These are phyloP conservation scores for Skeletonema costatum DNA, from an alignment of 108 stramenopile genomes.

Conservation along the genomic window DNA sequence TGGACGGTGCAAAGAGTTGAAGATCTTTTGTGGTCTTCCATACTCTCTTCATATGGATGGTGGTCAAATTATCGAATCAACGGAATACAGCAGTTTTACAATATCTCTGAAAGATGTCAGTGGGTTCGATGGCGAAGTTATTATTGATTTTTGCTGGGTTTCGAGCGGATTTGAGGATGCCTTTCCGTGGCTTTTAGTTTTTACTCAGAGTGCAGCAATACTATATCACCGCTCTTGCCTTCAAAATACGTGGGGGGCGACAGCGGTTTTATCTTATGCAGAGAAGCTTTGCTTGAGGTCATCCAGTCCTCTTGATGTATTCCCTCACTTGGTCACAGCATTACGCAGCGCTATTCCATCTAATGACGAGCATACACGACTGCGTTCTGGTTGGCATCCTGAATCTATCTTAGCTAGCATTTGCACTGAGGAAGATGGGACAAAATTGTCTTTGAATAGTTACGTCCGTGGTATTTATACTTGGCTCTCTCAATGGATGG, in stretches of 20 bases:
- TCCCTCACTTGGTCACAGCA: conserved; percentile 61
- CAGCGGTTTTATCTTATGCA: conserved; percentile 50
- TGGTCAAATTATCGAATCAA: background rate
- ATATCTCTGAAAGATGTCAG: conserved; percentile 19
- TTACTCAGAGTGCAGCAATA: conserved; percentile 51
- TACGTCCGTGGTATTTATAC: conserved; percentile 43
- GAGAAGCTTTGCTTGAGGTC: conserved; percentile 7
- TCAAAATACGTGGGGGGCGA: conserved; percentile 52
- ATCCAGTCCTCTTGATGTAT: conserved; percentile 49
- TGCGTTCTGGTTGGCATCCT: conserved; percentile 79
- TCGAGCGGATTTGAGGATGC: conserved; percentile 66
- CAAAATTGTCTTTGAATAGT: conserved; percentile 50
- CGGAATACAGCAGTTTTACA: conserved; percentile 24
- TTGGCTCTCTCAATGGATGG: conserved; percentile 69
- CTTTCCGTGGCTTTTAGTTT: conserved; percentile 67
- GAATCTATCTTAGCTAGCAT: conserved; percentile 73
- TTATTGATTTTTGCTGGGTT: conserved; percentile 74
- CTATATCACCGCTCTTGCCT: conserved; percentile 56
- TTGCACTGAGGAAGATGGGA: conserved; percentile 65
- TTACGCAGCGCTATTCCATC: conserved; percentile 44
- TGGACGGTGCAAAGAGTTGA: conserved; percentile 26
- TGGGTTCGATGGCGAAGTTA: conserved; percentile 24
- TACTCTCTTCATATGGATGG: conserved; percentile 5
- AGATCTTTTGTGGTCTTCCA: conserved; percentile 35
- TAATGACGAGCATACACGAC: conserved; percentile 50